A percentile compares a stretch with the other conserved stretches of the same genome.
Evolutionary conservation across 139 green algal species (phyloP).

Genomic region (Microglena sp.): DNA sequence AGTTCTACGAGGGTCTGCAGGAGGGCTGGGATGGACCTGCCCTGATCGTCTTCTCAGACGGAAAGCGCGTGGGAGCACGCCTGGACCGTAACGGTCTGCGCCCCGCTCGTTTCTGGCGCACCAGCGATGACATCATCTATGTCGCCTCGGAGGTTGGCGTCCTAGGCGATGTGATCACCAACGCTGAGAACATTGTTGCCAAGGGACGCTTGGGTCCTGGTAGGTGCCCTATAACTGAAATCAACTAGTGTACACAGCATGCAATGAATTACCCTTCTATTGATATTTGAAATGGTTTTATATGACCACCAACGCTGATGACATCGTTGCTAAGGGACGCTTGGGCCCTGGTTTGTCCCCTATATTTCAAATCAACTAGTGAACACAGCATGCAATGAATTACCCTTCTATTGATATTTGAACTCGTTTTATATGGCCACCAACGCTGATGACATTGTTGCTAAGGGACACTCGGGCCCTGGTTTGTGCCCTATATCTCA

Average conservation of each 20-base stretch:
- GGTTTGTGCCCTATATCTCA: constrained; percentile 24
- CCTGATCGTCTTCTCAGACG: constrained; percentile 95
- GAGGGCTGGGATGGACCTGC: constrained; percentile 97
- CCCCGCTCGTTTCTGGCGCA: constrained; percentile 93
- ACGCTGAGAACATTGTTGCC: constrained; percentile 68
- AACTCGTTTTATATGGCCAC: no score
- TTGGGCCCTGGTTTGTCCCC: constrained; percentile 88
- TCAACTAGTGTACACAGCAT: no score
- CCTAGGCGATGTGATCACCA: constrained; percentile 79
- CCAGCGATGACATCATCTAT: constrained; percentile 91
- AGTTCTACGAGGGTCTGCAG: constrained; percentile 96
- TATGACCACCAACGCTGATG: constrained; percentile 72
- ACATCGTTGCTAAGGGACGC: constrained; percentile 57
- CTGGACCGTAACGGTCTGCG: constrained; percentile 97
- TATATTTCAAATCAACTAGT: neutral
- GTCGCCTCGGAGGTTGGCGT: constrained; percentile 94
- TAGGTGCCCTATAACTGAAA: neutral
- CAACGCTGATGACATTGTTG: no score
- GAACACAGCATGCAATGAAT: no score
- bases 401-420: no score
- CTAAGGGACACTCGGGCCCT: constrained; percentile 66
- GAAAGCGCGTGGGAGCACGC: constrained; percentile 75
- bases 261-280: no score
- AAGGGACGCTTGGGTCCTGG: constrained; percentile 93
- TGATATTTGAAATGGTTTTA: no score